These are phyloP conservation scores for Allomyces macrogynus DNA, from an alignment of 192 early-diverging fungal species.

Conservation along the genomic window DNA sequence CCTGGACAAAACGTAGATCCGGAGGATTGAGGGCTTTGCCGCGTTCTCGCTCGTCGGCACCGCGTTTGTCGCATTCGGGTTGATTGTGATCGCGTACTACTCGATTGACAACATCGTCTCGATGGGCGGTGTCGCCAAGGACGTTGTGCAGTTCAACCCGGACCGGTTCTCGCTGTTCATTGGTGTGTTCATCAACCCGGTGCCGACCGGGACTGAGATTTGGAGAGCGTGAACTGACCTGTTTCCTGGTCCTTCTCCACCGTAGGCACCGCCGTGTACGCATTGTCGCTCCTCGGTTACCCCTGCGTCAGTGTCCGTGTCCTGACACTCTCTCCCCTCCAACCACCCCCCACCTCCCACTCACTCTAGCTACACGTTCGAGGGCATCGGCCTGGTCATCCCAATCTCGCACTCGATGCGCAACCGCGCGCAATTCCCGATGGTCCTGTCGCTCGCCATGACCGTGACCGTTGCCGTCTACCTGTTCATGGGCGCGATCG, in stretches of 20 bases:
- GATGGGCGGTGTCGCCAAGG: slow-evolving; percentile 21
- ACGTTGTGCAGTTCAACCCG: slow-evolving; percentile 34
- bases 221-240: too few species aligned
- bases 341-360: too few species aligned
- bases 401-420: slow-evolving; percentile 36
- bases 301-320: too few species aligned
- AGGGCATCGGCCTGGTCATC: slow-evolving; percentile 12
- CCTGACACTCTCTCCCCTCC: too few species aligned
- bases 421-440: slow-evolving; percentile 30
- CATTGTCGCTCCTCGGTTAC: not conserved
- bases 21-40: too few species aligned
- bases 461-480: slow-evolving; percentile 20
- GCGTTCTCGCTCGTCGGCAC: too few species aligned
- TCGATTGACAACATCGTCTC: slow-evolving; percentile 23
- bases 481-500: slow-evolving; percentile 22
- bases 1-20: too few species aligned
- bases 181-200: slow-evolving; percentile 32
- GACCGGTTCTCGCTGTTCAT: slow-evolving; percentile 43
- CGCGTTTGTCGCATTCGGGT: slow-evolving; percentile 39
- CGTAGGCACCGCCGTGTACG: slow-evolving; percentile 23
- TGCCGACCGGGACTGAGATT: not conserved
- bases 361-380: too few species aligned
- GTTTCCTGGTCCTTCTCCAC: too few species aligned
- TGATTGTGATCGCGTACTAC: slow-evolving; percentile 39
- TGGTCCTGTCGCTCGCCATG: slow-evolving; percentile 21